Evolutionary conservation across 306 rosid genomes (phyloP).

Genomic region (Pueraria montana): DNA sequence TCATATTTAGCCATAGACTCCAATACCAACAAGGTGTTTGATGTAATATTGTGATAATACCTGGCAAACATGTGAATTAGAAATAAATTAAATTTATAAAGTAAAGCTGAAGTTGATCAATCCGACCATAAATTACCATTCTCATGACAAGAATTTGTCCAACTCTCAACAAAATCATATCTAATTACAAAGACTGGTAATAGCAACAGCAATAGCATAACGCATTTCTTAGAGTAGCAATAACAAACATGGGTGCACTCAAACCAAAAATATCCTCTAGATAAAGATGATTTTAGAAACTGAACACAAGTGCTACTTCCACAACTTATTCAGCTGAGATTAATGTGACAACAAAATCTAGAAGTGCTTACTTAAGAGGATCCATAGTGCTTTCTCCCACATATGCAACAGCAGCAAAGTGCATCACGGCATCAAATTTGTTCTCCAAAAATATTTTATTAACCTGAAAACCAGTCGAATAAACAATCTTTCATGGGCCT

Average conservation of each 20-base stretch:
- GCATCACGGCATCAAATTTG: constrained; percentile 96
- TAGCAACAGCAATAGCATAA: constrained; percentile 6
- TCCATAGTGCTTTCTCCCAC: constrained; percentile 96
- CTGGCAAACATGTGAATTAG: constrained; percentile 52
- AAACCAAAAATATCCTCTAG: constrained; percentile 3
- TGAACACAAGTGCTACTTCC: constrained; percentile 20
- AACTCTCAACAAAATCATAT: constrained; percentile 16
- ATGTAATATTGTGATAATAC: constrained; percentile 97
- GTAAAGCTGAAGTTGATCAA: constrained; percentile 13
- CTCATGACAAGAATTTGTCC: constrained; percentile 1
- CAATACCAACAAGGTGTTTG: constrained; percentile 85
- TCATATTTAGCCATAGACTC: constrained; percentile 86
- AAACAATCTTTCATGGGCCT: constrained; percentile 36
- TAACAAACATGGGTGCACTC: neutral
- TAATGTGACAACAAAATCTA: constrained; percentile 35
- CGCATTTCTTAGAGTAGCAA: neutral
- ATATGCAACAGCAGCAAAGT: constrained; percentile 99
- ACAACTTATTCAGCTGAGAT: constrained; percentile 35
- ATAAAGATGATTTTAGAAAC: constrained; percentile 25
- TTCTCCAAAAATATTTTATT: constrained; percentile 86
- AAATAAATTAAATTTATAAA: constrained; percentile 19
- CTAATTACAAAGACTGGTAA: constrained; percentile 11
- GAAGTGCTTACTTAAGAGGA: constrained; percentile 87
- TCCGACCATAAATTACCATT: constrained; percentile 14
- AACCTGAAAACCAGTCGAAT: constrained; percentile 78